Conservation (phyloP, 192 early-diverging fungal species). For the Rhizophagus clarus region DNA sequence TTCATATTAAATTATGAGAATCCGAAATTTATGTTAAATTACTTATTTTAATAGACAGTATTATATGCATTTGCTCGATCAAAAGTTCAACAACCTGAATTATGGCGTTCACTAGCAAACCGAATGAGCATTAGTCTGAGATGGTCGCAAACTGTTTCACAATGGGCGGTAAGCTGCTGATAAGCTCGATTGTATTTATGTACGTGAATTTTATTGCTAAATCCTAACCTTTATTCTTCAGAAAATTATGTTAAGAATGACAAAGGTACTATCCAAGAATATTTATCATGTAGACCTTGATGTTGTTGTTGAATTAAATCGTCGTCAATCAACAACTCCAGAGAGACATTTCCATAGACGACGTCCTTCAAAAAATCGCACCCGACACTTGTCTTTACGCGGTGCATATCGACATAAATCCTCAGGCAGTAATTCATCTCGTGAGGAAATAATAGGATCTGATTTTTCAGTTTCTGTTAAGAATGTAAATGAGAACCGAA, state of each 20-base stretch:
- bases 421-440: slow-evolving; percentile 31
- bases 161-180: slow-evolving; percentile 65
- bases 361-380: slow-evolving; percentile 24
- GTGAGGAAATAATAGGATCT: slow-evolving; percentile 11
- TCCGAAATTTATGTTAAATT: neutral
- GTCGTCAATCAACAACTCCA: slow-evolving; percentile 10
- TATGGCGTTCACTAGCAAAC: slow-evolving; percentile 62
- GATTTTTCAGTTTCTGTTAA: slow-evolving; percentile 7
- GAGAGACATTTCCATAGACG: slow-evolving; percentile 27
- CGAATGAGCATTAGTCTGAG: slow-evolving; percentile 49
- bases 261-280: slow-evolving; percentile 57
- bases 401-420: slow-evolving; percentile 21
- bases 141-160: slow-evolving; percentile 60
- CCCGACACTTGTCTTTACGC: slow-evolving; percentile 27
- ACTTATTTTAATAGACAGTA: slow-evolving; percentile 52
- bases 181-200: neutral
- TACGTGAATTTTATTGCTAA: neutral
- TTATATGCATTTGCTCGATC: slow-evolving; percentile 69
- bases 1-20: neutral
- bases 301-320: slow-evolving; percentile 27
- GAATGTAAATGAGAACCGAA: neutral
- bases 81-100: slow-evolving; percentile 42
- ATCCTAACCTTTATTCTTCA: slow-evolving; percentile 35
- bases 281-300: slow-evolving; percentile 69
- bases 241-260: slow-evolving; percentile 65